Evolutionary conservation across 805 yeast genomes (phyloP).

Genomic region (Kazachstania taianensis): DNA sequence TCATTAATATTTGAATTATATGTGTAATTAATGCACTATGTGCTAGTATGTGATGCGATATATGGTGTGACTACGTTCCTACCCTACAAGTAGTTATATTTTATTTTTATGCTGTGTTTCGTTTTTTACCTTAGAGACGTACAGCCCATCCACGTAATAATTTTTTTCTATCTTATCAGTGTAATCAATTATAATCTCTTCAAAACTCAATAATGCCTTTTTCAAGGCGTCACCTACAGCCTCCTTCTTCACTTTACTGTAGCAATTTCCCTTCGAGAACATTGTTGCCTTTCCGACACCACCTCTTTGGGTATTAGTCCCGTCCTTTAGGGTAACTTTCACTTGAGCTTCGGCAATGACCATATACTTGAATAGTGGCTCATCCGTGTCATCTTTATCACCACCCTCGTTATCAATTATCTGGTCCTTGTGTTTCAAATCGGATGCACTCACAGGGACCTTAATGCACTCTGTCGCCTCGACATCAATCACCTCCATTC

Average conservation of each 20-base stretch:
- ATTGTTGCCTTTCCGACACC: slow-evolving; percentile 67
- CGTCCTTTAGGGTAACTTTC: slow-evolving; percentile 65
- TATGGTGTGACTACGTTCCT: no score
- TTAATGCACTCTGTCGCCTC: slow-evolving; percentile 14
- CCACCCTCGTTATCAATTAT: slow-evolving; percentile 5
- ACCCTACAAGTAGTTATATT: no score
- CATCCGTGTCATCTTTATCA: neutral
- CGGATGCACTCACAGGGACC: neutral
- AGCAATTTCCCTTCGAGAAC: slow-evolving; percentile 56
- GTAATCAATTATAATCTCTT: slow-evolving; percentile 41
- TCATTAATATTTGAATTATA: no score
- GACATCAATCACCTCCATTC: slow-evolving; percentile 31
- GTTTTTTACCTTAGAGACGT: slow-evolving; percentile 6
- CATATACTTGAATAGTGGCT: slow-evolving; percentile 11
- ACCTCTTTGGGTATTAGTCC: slow-evolving; percentile 67
- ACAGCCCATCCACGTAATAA: slow-evolving; percentile 28
- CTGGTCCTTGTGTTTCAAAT: no score
- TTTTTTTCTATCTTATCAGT: slow-evolving; percentile 28
- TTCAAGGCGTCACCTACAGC: slow-evolving; percentile 81
- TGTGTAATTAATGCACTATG: no score
- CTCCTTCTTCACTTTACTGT: slow-evolving; percentile 71
- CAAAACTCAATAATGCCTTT: slow-evolving; percentile 69
- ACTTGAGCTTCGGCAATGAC: slow-evolving; percentile 36
- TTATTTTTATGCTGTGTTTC: no score
- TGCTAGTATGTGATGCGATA: no score